Evolutionary conservation across 805 yeast species (phyloP), one percentile per base, ranked within the genome.

Genomic region (Candida odintsovae): DNA sequence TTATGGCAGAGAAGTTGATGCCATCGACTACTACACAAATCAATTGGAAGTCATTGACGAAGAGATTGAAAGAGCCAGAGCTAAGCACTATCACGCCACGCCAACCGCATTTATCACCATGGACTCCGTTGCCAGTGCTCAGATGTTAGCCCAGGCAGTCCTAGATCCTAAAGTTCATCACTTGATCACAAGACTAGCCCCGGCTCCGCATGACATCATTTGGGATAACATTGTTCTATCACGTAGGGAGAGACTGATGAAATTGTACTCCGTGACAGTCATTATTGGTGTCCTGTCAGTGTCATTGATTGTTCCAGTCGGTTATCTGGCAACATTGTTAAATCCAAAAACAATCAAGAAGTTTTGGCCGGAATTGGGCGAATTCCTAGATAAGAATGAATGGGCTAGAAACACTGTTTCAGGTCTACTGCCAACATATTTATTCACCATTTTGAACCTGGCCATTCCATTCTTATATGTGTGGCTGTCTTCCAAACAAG

Each of bases 71-170:
- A 45, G 95, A 2, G 86, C 95, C 0, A 85, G 90, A 21, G 69
- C 67, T 26, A 73, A 82, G 43, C 85, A 84, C 51, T 87, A 82
- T 58, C 80, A 87, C 0, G 84, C 96, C 0, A 87, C 95, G 0
- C 89, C 95, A 25, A 83, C 92, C 3, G 97, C 98, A 0, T 92
- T 92, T 65, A 81, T 92, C 8, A 94, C 98, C 0, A 86, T 92
- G 96, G 92, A 87, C 53, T 78, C 94, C 0, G 97, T 90, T 4
- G 96, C 97, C 0, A 83, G 90, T 51, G 97, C 98, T 4, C 99
- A 92, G 64, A 84, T 90, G 88, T 83, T 92, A 33, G 97, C 97
- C 0, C 99, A 94, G 64, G 92, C 97, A 0, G 90, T 92, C 0
- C 64, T 94, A 46, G 97, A 90, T 60, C 97, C 97, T 1, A 77